A percentile compares a stretch with the other conserved stretches of the same genome.
Conservation (phyloP, 176 grass and related monocot genomes). For the Tillandsia fasciculata region DNA sequence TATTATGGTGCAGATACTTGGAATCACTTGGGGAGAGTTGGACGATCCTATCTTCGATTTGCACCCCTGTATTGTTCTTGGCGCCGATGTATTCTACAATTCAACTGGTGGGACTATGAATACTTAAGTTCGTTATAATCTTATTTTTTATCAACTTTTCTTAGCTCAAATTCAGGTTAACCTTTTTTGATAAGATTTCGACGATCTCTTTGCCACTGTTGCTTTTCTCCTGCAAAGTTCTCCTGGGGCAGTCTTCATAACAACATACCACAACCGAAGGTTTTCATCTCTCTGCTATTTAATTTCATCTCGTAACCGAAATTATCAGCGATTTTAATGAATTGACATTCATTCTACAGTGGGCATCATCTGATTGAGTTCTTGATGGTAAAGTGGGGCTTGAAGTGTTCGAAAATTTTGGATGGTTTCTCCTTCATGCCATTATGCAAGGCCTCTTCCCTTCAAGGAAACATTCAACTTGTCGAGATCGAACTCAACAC, state of each 20-base stretch:
- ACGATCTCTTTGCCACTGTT: constrained; percentile 56
- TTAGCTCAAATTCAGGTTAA: background rate
- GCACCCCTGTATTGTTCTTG: constrained; percentile 65
- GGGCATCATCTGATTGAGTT: constrained; percentile 87
- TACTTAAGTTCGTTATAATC: background rate
- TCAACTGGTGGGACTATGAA: constrained; percentile 38
- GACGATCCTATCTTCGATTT: constrained; percentile 48
- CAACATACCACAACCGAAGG: constrained; percentile 85
- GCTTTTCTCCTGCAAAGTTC: constrained; percentile 57
- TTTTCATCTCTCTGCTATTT: constrained; percentile 2
- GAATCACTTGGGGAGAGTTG: constrained; percentile 80
- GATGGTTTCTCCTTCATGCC: constrained; percentile 78
- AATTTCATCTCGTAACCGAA: background rate
- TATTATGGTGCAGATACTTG: constrained; percentile 41
- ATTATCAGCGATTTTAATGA: background rate
- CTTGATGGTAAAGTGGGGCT: constrained; percentile 84
- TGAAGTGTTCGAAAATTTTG: constrained; percentile 64
- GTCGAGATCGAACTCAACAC: constrained; percentile 48
- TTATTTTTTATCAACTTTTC: background rate
- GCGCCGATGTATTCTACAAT: constrained; percentile 78
- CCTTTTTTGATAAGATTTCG: constrained; percentile 50
- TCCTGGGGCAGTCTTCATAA: constrained; percentile 54
- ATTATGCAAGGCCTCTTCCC: constrained; percentile 41
- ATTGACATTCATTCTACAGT: constrained; percentile 15
- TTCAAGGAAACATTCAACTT: constrained; percentile 76